These are phyloP conservation scores for Diplodia seriata DNA, from an alignment of 2,329 filamentous ascomycete genomes.

Conservation along the genomic window DNA sequence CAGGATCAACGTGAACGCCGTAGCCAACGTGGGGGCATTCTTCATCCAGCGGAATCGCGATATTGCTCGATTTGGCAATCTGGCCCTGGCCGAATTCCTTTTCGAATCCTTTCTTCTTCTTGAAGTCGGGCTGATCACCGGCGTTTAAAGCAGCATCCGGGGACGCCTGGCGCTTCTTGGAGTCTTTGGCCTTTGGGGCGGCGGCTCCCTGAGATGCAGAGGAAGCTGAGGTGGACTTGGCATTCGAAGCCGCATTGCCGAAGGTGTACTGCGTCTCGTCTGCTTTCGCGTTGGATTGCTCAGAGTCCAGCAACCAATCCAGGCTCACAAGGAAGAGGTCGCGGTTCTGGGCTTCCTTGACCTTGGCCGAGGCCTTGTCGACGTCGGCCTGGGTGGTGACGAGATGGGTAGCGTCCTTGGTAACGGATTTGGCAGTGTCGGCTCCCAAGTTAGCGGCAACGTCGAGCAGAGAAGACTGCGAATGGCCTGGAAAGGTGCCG, in stretches of 20 bases:
- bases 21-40: conserved; percentile 45
- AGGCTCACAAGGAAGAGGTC: conserved; percentile 64
- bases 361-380: conserved; percentile 59
- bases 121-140: conserved; percentile 35
- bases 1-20: conserved; percentile 69
- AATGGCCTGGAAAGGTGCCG: conserved; percentile 64
- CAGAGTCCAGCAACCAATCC: conserved; percentile 68
- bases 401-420: conserved; percentile 61
- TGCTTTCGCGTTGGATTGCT: conserved; percentile 51
- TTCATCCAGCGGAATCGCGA: conserved; percentile 59
- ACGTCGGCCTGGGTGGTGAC: conserved; percentile 63
- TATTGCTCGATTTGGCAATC: conserved; percentile 34
- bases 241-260: background rate
- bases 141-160: conserved; percentile 35
- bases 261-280: conserved; percentile 51
- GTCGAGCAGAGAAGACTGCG: conserved; percentile 59
- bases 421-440: conserved; percentile 56
- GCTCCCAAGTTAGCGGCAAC: conserved; percentile 60
- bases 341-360: conserved; percentile 56
- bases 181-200: conserved; percentile 34
- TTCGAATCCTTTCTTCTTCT: conserved; percentile 37
- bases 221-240: background rate
- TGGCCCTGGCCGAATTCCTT: conserved; percentile 39
- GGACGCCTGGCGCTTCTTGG: conserved; percentile 44
- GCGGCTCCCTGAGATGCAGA: background rate